Percentiles rank a stretch among this genome's conserved stretches.
These are phyloP conservation scores for Harringtonia aguacate DNA, from an alignment of 2,329 filamentous ascomycete species.

Conservation along the genomic window DNA sequence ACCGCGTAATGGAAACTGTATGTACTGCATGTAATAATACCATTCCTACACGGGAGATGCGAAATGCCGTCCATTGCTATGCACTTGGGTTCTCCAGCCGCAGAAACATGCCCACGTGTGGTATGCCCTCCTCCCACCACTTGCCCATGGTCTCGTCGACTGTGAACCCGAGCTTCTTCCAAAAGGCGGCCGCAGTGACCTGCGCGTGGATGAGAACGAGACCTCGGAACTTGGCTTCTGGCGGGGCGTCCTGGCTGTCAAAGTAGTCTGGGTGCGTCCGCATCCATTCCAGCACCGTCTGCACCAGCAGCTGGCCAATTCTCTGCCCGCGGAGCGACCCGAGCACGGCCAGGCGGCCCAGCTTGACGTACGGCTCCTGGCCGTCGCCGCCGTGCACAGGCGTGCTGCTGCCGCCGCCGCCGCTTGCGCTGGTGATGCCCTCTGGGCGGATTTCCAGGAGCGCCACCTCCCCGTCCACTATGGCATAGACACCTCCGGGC, in stretches of 20 bases:
- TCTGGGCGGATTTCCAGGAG: no score
- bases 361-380: constrained; percentile 67
- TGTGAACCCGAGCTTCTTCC: constrained; percentile 62
- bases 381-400: constrained; percentile 41
- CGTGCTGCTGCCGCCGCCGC: constrained; percentile 16
- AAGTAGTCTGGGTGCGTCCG: constrained; percentile 46
- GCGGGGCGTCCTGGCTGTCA: constrained; percentile 33
- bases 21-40: no score
- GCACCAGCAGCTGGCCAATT: constrained; percentile 56
- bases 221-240: constrained; percentile 56
- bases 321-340: constrained; percentile 53
- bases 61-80: neutral
- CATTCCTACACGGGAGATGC: no score
- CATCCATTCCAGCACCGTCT: constrained; percentile 59
- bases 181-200: constrained; percentile 50
- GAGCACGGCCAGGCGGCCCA: constrained; percentile 67
- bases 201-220: constrained; percentile 75
- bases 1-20: neutral
- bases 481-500: constrained; percentile 32
- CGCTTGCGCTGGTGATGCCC: constrained; percentile 7
- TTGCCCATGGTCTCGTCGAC: constrained; percentile 61
- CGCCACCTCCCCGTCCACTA: constrained; percentile 26
- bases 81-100: constrained; percentile 24
- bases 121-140: constrained; percentile 79
- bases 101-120: constrained; percentile 74